phyloP scores from a whole-genome alignment of 108 stramenopile genomes.

The Fragilariopsis cylindrus region DNA sequence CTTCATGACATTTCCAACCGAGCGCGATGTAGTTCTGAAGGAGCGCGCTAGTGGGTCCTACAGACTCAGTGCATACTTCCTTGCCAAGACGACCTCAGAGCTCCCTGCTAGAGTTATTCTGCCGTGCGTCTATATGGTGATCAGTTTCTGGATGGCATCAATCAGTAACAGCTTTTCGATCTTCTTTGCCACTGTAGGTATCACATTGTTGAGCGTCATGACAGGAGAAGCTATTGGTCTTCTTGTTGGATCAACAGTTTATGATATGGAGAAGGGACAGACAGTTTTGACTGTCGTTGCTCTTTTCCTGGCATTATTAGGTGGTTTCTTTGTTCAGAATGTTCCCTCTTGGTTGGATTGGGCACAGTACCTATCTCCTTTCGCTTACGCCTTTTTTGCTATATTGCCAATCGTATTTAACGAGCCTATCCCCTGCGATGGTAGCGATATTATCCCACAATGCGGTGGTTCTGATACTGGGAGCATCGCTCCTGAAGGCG shows the following conservation, averaged over 20 bases:
- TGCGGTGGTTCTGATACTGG: slow-evolving; percentile 26
- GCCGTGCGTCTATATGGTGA: slow-evolving; percentile 61
- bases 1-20: slow-evolving; percentile 67
- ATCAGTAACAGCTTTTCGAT: slow-evolving; percentile 43
- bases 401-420: slow-evolving; percentile 60
- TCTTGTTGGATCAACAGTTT: slow-evolving; percentile 61
- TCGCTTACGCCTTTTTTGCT: slow-evolving; percentile 68
- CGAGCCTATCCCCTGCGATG: slow-evolving; percentile 61
- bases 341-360: slow-evolving; percentile 54
- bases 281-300: slow-evolving; percentile 57
- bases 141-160: slow-evolving; percentile 73
- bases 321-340: slow-evolving; percentile 72
- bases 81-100: slow-evolving; percentile 69
- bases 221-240: slow-evolving; percentile 75
- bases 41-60: slow-evolving; percentile 68
- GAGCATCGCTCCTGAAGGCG: slow-evolving; percentile 15
- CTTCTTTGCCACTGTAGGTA: slow-evolving; percentile 50
- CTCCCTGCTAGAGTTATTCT: slow-evolving; percentile 54
- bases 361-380: slow-evolving; percentile 60
- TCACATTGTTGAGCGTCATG: slow-evolving; percentile 55
- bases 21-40: slow-evolving; percentile 68
- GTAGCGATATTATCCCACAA: slow-evolving; percentile 32
- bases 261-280: slow-evolving; percentile 60
- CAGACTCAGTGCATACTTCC: slow-evolving; percentile 71
- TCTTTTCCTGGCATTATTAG: slow-evolving; percentile 55